Evolutionary conservation across 164 flowering plant genomes (phyloP).

Genomic region (Vitis amurensis): DNA sequence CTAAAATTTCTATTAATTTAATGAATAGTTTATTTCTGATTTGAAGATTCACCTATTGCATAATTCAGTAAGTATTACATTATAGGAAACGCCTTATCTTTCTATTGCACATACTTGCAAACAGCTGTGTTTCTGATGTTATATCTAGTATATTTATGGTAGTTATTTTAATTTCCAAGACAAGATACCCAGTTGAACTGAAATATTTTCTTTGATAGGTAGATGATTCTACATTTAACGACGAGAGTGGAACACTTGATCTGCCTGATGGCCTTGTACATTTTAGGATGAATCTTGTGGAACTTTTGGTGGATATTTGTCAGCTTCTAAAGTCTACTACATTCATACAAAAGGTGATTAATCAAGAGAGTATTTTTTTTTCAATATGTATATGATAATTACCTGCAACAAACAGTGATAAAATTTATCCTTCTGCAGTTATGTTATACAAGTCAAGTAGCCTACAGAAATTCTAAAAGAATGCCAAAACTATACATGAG

Average conservation of each 20-base stretch:
- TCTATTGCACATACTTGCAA: too few species aligned
- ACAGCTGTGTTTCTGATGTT: too few species aligned
- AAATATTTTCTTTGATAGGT: constrained; percentile 49
- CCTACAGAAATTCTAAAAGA: too few species aligned
- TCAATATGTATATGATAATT: not conserved
- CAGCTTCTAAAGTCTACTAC: constrained; percentile 69
- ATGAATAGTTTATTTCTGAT: too few species aligned
- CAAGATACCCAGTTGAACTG: not conserved
- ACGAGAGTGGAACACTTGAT: constrained; percentile 49
- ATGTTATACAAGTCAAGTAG: not conserved
- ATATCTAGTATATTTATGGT: too few species aligned
- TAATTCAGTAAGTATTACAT: too few species aligned
- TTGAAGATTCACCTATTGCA: too few species aligned
- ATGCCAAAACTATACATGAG: too few species aligned
- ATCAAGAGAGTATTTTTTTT: not conserved
- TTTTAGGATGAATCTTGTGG: constrained; percentile 81
- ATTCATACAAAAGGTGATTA: constrained; percentile 74
- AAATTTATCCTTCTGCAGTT: not conserved
- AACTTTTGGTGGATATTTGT: constrained; percentile 86
- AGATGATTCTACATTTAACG: constrained; percentile 58
- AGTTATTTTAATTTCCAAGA: not conserved
- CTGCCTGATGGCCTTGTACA: constrained; percentile 82
- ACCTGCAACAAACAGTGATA: not conserved
- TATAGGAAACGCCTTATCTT: too few species aligned
- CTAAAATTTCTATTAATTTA: too few species aligned